Base-by-base conservation (phyloP, 78 protist genomes). In the Monocercomonoides exilis region DNA sequence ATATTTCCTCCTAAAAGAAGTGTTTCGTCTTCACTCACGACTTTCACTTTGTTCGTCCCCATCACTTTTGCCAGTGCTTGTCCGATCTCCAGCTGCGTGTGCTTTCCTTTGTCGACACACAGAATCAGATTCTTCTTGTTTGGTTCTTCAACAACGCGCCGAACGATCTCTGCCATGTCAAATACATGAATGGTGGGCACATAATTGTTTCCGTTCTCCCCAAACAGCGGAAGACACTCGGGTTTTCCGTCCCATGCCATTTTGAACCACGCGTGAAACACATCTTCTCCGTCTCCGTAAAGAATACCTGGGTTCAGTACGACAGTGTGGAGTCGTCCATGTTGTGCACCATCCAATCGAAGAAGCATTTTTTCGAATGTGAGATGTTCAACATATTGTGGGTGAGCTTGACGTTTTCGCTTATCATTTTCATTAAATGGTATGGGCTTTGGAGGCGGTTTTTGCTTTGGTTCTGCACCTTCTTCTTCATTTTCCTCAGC, bases 251-350 rank as follows among this genome's bases (percentile, higher is more conserved):
- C 4, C 82, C 82, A 79, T 32, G 82, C 82, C 21, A 54, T 54
- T 54, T 54, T 54, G 82, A 79, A 79, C 6, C 21, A 79, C 11
- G 4, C 6, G 4, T 79, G 42, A 32, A 79, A 41, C 4, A 79
- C 11, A 79, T 79, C 82, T 21, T 79, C 82, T 6, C 82, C 82
- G 5, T 79, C 82, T 79, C 82, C 82, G 11, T 79, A 79, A 29
- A 79, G 11, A 29, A 79, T 5, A 38, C 82, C 82, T 5, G 21
- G 82, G 5, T 6, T 79, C 43, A 79, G 82, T 4, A 79, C 82
- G 43, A 21, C 4, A 32, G 82, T 79, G 11, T 6, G 82, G 11
- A 79, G 82, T 29, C 82, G 82, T 5, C 82, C 82, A 33, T 21
- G 82, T 32, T 79, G 6, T 4, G 6, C 36, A 29, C 82, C 70